Evolutionary conservation across 2,329 filamentous ascomycete species (phyloP).

Genomic region (Rhynchosporium graminicola): DNA sequence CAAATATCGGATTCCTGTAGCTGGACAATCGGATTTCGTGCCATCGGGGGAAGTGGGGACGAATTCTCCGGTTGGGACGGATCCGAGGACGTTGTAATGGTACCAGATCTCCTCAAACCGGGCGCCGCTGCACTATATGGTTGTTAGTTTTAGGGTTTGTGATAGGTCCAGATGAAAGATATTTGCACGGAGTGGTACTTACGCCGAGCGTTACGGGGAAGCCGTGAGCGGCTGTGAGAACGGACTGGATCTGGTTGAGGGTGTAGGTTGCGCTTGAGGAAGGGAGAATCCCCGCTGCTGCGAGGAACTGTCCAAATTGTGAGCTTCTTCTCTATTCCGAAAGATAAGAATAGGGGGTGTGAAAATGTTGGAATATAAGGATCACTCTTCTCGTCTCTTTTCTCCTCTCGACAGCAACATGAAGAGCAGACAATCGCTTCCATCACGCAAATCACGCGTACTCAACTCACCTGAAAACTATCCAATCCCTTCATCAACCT

Average conservation of each 20-base stretch:
- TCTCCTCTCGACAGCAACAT: too few relatives aligned
- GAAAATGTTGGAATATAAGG: too few relatives aligned
- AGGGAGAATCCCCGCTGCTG: slow-evolving; percentile 61
- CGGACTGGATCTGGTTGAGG: slow-evolving; percentile 45
- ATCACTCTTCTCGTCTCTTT: too few relatives aligned
- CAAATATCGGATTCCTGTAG: slow-evolving; percentile 56
- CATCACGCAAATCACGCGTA: too few relatives aligned
- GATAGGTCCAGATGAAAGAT: too few relatives aligned
- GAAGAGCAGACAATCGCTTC: too few relatives aligned
- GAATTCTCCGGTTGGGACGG: slow-evolving; percentile 51
- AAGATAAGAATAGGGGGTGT: neutral
- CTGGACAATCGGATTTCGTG: slow-evolving; percentile 51
- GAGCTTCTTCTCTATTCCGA: neutral
- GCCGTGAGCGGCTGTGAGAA: slow-evolving; percentile 49
- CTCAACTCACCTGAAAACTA: slow-evolving; percentile 55
- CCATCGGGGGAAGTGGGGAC: slow-evolving; percentile 43
- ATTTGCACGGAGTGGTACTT: too few relatives aligned
- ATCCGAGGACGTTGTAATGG: slow-evolving; percentile 53
- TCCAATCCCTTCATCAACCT: slow-evolving; percentile 66
- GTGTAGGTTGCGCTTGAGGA: slow-evolving; percentile 46
- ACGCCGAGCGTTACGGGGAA: slow-evolving; percentile 46
- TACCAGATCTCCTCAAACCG: slow-evolving; percentile 56
- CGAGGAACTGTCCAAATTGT: slow-evolving; percentile 49
- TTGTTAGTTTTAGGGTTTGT: too few relatives aligned
- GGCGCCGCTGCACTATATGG: slow-evolving; percentile 42